These are phyloP conservation scores for Takashimella koratensis DNA, from an alignment of 1,284 basidiomycete species.

Conservation along the genomic window DNA sequence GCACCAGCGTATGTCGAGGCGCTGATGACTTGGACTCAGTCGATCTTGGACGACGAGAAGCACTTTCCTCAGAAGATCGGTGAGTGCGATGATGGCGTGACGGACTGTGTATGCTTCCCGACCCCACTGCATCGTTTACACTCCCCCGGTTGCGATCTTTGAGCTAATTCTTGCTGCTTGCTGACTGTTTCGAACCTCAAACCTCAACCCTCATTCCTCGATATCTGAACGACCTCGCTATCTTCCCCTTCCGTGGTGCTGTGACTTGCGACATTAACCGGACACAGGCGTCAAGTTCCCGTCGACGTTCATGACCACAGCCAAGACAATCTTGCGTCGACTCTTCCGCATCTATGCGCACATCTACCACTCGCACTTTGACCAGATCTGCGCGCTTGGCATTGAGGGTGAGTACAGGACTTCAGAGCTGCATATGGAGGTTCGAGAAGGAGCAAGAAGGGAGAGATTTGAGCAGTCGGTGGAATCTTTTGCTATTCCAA, in stretches of 20 bases:
- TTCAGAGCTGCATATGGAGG: no score
- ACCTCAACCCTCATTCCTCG: no score
- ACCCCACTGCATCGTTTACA: not conserved
- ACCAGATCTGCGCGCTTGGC: conserved; percentile 94
- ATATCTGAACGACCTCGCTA: not conserved
- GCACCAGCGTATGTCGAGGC: conserved; percentile 98
- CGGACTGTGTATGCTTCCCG: no score
- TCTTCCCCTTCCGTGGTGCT: not conserved
- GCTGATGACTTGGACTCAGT: conserved; percentile 98
- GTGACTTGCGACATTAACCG: no score
- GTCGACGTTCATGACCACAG: conserved; percentile 81
- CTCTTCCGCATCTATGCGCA: conserved; percentile 98
- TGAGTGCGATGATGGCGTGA: no score
- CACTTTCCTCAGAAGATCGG: conserved; percentile 95
- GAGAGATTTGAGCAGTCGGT: no score
- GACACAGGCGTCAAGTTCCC: conserved; percentile 82
- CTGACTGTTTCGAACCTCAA: no score
- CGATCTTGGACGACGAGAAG: conserved; percentile 83
- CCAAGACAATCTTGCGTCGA: conserved; percentile 86
- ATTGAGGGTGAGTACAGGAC: conserved; percentile 93
- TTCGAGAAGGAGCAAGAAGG: no score
- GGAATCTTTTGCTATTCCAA: no score
- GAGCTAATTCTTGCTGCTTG: not conserved
- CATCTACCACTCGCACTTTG: conserved; percentile 99
- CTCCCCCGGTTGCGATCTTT: not conserved